A percentile compares a stretch with the other conserved stretches of the same genome.
These are phyloP conservation scores for Cercospora nicotianae DNA, from an alignment of 2,329 filamentous ascomycete genomes.

Conservation along the genomic window DNA sequence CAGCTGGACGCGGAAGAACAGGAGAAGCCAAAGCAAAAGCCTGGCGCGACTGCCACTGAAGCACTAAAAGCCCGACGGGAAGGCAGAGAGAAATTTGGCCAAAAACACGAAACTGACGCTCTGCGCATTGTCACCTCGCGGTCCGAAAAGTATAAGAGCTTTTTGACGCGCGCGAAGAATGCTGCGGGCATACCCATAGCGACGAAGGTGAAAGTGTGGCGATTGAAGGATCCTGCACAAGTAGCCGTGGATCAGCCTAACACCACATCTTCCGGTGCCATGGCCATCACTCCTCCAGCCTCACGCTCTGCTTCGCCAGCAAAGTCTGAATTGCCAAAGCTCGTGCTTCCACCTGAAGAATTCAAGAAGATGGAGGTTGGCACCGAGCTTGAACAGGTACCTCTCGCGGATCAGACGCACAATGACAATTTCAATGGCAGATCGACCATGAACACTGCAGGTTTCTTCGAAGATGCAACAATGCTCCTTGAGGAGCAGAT, in stretches of 20 bases:
- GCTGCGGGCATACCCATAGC: slow-evolving; percentile 65
- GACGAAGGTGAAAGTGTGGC: slow-evolving; percentile 77
- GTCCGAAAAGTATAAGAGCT: slow-evolving; percentile 68
- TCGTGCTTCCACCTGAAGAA: slow-evolving; percentile 62
- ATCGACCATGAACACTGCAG: slow-evolving; percentile 63
- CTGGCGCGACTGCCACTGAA: slow-evolving; percentile 29
- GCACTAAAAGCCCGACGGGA: slow-evolving; percentile 34
- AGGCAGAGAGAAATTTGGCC: slow-evolving; percentile 28
- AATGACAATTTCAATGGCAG: slow-evolving; percentile 77
- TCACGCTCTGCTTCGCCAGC: slow-evolving; percentile 44
- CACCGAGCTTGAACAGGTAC: slow-evolving; percentile 65
- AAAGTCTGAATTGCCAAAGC: slow-evolving; percentile 46
- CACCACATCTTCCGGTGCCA: slow-evolving; percentile 39
- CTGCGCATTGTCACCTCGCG: slow-evolving; percentile 69
- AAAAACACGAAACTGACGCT: slow-evolving; percentile 52
- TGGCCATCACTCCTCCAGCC: slow-evolving; percentile 44
- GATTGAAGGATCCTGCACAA: slow-evolving; percentile 53
- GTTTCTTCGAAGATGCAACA: slow-evolving; percentile 68
- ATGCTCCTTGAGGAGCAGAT: slow-evolving; percentile 82
- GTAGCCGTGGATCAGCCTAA: slow-evolving; percentile 32
- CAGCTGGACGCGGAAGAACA: slow-evolving; percentile 35
- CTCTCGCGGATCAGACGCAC: slow-evolving; percentile 66
- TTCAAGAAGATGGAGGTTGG: slow-evolving; percentile 64
- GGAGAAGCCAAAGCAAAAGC: neutral
- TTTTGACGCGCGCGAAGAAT: slow-evolving; percentile 72